These are phyloP conservation scores for Trichoderma asperellum DNA, from an alignment of 2,329 filamentous ascomycete genomes.

Conservation along the genomic window DNA sequence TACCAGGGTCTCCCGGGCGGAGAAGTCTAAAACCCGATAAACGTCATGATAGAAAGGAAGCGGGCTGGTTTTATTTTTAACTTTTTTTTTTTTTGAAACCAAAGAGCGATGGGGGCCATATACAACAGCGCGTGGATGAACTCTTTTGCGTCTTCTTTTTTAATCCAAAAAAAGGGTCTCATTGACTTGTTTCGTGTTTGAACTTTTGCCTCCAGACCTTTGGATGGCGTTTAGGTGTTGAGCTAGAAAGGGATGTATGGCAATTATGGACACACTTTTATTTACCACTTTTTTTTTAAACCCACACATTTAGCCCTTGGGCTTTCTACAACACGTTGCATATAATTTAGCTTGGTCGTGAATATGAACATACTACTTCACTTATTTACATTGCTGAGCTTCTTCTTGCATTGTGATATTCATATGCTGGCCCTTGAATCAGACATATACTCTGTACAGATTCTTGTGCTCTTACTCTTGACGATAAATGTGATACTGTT, in stretches of 20 bases:
- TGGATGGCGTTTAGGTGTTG: conserved; percentile 29
- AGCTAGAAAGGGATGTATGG: conserved; percentile 26
- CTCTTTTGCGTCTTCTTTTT: conserved; percentile 12
- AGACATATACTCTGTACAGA: background rate
- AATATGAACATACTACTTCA: conserved; percentile 14
- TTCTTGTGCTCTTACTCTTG: background rate
- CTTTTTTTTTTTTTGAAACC: conserved; percentile 1
- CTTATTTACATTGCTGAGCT: background rate
- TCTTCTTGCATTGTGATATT: background rate
- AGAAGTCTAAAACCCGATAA: conserved; percentile 7
- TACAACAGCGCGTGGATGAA: conserved; percentile 20
- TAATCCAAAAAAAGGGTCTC: background rate
- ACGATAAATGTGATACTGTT: background rate
- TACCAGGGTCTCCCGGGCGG: conserved; percentile 26
- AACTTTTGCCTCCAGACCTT: conserved; percentile 27
- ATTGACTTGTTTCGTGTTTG: conserved; percentile 28
- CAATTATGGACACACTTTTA: conserved; percentile 18
- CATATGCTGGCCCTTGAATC: background rate
- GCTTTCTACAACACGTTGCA: conserved; percentile 12
- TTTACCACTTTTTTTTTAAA: background rate
- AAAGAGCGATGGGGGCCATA: conserved; percentile 13
- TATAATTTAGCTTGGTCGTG: conserved; percentile 22
- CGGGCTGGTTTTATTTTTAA: conserved; percentile 7
- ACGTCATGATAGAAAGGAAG: conserved; percentile 14
- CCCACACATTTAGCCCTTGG: conserved; percentile 3